Evolutionary conservation across 2,329 filamentous ascomycete species (phyloP), one percentile per base, ranked within the genome.

Genomic region (Phyllosticta ampelicida): DNA sequence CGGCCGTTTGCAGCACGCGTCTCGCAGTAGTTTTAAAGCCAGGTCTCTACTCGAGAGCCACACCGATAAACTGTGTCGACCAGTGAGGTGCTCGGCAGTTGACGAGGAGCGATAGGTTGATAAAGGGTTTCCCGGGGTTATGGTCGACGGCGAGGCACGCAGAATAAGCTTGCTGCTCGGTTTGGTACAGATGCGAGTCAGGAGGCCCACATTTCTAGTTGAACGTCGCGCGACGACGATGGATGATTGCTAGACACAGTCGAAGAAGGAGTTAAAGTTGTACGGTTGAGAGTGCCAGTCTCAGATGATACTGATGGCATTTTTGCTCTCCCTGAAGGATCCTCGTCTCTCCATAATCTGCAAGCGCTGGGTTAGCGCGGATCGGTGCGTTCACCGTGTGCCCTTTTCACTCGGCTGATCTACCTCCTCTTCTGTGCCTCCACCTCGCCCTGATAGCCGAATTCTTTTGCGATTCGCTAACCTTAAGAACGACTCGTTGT

Each of bases 401-500:
- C 36, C 36, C 36, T 26, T 44, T 16, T 44, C 16, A 19, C 23
- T 58, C 55, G 55, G 55, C 50, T 50, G 30, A 53, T 48, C 55
- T 36, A 49, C 51, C 44, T 29, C 50, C 51, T 49, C 51, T 51
- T 44, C n/a, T n/a, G n/a, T n/a, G n/a, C n/a, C n/a, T n/a, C 55
- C 55, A 51, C 16, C 55, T 21, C 23, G 36, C 19, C 30, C n/a
- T 30, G 55, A 58, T 58, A 58, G 36, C 16, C 36, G 36, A 16
- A 53, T 51, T 20, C 20, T 53, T 36, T 30, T 51, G 48, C 26
- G 2, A n/a, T 18, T 23, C n/a, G 28, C 11, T 16, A n/a, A 8
- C 1, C n/a, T 44, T 44, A 16, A 6, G n/a, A 44, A 44, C 5
- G 36, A n/a, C 11, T 8, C n/a, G 13, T 6, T 8, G 36, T 5